These are phyloP conservation scores for Linanthus parryae DNA, from an alignment of 148 eudicot genomes.

Conservation along the genomic window DNA sequence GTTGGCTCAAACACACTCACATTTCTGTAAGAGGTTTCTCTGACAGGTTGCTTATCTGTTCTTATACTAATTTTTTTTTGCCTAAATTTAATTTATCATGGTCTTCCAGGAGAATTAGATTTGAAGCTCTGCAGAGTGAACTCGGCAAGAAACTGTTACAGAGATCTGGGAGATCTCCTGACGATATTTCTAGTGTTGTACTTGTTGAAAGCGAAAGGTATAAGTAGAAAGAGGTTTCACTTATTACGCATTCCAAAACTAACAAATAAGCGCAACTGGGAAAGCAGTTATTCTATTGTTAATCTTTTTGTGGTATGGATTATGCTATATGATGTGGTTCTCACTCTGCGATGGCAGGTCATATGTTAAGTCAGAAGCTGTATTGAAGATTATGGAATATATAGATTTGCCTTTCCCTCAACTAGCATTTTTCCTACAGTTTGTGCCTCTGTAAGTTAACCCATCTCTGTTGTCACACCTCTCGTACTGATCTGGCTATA, in stretches of 20 bases:
- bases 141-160: slow-evolving; percentile 65
- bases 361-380: slow-evolving; percentile 92
- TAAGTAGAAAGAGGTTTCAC: neutral
- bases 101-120: slow-evolving; percentile 64
- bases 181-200: slow-evolving; percentile 98
- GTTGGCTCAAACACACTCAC: neutral
- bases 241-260: too few species aligned
- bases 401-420: slow-evolving; percentile 89
- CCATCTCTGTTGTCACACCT: neutral
- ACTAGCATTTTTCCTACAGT: slow-evolving; percentile 70
- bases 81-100: neutral
- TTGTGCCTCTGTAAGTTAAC: slow-evolving; percentile 65
- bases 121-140: slow-evolving; percentile 93
- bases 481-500: neutral
- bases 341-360: slow-evolving; percentile 44
- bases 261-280: too few species aligned
- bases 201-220: slow-evolving; percentile 88
- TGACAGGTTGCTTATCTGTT: neutral
- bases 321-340: too few species aligned
- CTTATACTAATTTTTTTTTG: neutral
- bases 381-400: slow-evolving; percentile 94
- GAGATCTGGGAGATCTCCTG: slow-evolving; percentile 96
- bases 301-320: too few species aligned
- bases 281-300: too few species aligned
- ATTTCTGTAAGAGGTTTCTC: neutral